Conservation (phyloP, 2,329 filamentous ascomycete genomes). For the Cordyceps fumosorosea region DNA sequence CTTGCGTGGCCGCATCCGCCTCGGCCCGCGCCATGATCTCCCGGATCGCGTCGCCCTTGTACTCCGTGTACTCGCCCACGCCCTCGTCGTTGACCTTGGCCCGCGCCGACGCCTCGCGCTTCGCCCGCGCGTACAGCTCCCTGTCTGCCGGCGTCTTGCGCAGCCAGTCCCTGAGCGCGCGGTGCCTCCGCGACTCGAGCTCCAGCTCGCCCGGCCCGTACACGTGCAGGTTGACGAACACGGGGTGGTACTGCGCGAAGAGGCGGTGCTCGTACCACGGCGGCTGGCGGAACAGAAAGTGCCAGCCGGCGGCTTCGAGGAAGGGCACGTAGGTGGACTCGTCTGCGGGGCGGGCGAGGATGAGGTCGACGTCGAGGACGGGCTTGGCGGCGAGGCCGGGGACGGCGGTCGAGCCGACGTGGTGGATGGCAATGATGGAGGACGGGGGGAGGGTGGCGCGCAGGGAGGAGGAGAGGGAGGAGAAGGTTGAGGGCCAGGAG, state of each 20-base stretch:
- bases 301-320: conserved; percentile 33
- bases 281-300: conserved; percentile 35
- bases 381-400: conserved; percentile 38
- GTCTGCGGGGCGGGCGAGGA: conserved; percentile 29
- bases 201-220: conserved; percentile 33
- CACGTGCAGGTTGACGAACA: conserved; percentile 36
- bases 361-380: conserved; percentile 42
- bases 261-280: conserved; percentile 37
- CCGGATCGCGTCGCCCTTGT: conserved; percentile 33
- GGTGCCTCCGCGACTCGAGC: conserved; percentile 32
- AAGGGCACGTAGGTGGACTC: conserved; percentile 31
- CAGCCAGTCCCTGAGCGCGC: conserved; percentile 38
- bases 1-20: not conserved
- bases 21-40: conserved; percentile 28
- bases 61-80: conserved; percentile 31
- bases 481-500: conserved; percentile 23
- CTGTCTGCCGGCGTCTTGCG: conserved; percentile 28
- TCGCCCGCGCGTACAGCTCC: conserved; percentile 32
- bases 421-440: conserved; percentile 28
- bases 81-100: conserved; percentile 24
- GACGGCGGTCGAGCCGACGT: conserved; percentile 40
- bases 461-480: conserved; percentile 22
- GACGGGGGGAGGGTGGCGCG: conserved; percentile 21
- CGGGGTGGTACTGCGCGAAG: conserved; percentile 24
- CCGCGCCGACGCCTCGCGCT: conserved; percentile 29